These are phyloP conservation scores for Suhomyces taliae DNA, from an alignment of 1,139 yeast genomes.

Conservation along the genomic window DNA sequence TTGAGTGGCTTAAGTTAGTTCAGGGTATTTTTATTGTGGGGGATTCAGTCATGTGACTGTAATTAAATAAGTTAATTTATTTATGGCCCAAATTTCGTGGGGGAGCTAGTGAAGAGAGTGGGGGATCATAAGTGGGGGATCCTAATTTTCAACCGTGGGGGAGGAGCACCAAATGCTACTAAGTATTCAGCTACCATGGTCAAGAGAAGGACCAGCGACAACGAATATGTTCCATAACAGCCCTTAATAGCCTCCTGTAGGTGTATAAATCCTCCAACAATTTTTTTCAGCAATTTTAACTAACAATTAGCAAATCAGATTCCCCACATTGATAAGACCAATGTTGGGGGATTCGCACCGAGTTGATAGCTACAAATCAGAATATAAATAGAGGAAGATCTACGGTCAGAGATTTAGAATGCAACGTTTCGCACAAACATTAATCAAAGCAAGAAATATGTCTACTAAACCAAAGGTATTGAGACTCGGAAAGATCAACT, in stretches of 20 bases:
- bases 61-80: no score
- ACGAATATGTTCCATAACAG: no score
- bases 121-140: neutral
- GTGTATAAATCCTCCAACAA: no score
- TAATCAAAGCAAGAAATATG: neutral
- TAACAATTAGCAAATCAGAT: neutral
- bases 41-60: no score
- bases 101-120: neutral
- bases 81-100: no score
- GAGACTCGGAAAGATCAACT: constrained; percentile 54
- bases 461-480: constrained; percentile 52
- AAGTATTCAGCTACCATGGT: no score
- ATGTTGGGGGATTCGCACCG: neutral
- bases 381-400: neutral
- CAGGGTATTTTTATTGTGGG: no score
- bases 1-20: no score
- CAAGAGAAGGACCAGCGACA: no score
- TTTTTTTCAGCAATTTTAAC: neutral
- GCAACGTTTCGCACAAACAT: neutral
- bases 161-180: neutral
- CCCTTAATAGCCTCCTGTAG: no score
- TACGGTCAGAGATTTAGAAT: neutral
- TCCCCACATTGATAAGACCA: neutral
- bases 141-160: neutral
- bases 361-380: neutral